Percentiles rank a stretch among this genome's conserved stretches.
phyloP scores from a whole-genome alignment of 331 rosid genomes.

The Malus hybrid region DNA sequence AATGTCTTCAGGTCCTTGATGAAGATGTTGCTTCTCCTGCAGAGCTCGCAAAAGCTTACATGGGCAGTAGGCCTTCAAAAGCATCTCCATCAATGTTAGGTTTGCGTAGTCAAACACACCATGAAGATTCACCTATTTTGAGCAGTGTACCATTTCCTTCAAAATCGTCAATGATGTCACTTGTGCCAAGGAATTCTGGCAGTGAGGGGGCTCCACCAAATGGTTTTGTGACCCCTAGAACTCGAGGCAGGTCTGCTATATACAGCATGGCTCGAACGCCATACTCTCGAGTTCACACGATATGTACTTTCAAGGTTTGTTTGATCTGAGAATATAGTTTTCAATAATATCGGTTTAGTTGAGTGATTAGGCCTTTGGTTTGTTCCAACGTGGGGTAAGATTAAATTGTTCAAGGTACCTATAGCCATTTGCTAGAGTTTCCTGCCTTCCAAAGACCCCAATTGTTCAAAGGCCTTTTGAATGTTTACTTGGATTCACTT shows the following conservation, averaged over 20 bases:
- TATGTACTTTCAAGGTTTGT: constrained; percentile 53
- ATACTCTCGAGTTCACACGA: constrained; percentile 55
- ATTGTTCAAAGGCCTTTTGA: too few species aligned
- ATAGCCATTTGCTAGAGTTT: background rate
- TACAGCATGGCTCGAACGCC: constrained; percentile 84
- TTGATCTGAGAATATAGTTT: background rate
- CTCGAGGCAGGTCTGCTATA: constrained; percentile 83
- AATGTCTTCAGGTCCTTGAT: constrained; percentile 55
- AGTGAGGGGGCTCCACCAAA: constrained; percentile 44
- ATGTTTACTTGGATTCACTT: background rate
- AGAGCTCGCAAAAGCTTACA: constrained; percentile 85
- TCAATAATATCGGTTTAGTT: background rate
- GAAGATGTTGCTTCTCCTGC: constrained; percentile 80
- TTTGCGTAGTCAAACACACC: constrained; percentile 19
- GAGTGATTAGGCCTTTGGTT: background rate
- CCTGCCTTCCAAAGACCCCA: background rate
- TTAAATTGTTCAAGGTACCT: background rate
- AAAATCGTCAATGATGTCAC: constrained; percentile 42
- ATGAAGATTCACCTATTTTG: constrained; percentile 29
- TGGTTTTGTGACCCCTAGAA: constrained; percentile 67
- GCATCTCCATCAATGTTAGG: constrained; percentile 50
- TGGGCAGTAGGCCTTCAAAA: constrained; percentile 70
- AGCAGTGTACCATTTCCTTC: constrained; percentile 32
- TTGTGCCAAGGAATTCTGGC: constrained; percentile 45
- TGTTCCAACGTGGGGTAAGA: background rate